Base-by-base conservation (phyloP, 1,139 yeast species). In the Scheffersomyces lignicola region DNA sequence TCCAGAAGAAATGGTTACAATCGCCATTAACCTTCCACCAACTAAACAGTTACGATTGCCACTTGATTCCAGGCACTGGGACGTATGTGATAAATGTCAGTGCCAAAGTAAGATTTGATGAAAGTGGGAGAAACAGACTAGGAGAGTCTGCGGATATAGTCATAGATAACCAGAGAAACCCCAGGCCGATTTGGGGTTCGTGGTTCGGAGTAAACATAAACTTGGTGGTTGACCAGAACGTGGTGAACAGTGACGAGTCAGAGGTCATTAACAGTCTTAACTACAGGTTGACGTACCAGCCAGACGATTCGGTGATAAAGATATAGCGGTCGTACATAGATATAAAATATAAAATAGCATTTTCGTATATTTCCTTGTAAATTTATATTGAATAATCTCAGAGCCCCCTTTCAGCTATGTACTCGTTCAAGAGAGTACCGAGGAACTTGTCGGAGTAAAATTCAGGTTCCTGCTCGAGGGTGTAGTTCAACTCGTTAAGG, bases 101-200 rank as follows among this genome's bases (percentile, higher is more conserved):
- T 37, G 78, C 85, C 8, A 83, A 81, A 53, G 85, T 83, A 7
- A 68, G 80, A 43, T 83, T 83, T 49, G 92, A 84, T 54, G 92
- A 84, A 51, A 73, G 82, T 36, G 90, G 90, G 1, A 72, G 65
- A 42, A 80, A 76, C 42, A 71, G 80, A 49, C 50, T 75, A 18
- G 88, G 88, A 2, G 83, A 79, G 37, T 69, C 76, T 20, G 76
- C 85, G 1, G 78, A 76, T 40, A 58, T 67, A 42, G 55, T 63
- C 11, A 48, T 47, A 20, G 42, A 44, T 13, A 38, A 40, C 29
- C 45, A 47, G 11, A 37, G 44, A 28, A 40, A 48, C 12, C 57
- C 51, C 34, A 63, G 70, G 38, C 65, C 73, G 5, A 44, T 70
- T 5, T 79, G 83, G 83, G 80, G 90, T 8, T 67, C 83, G 10